Base-by-base conservation (phyloP, 345 rosid genomes). In the Durio zibethinus region DNA sequence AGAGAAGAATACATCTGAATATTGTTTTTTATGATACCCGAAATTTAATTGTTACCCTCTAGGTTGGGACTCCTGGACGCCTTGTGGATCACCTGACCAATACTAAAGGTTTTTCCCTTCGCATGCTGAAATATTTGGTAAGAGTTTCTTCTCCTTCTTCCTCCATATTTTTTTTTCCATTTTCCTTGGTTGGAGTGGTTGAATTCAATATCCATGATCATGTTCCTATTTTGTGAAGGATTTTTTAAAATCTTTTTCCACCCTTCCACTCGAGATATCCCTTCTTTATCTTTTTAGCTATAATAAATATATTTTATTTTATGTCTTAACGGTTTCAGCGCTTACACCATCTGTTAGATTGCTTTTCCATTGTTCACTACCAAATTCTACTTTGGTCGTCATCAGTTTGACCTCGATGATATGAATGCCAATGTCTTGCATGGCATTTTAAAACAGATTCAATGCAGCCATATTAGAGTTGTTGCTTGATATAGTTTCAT, bases 11-110 rank as follows among this genome's bases (percentile, higher is more conserved):
- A 45, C 23, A 45, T 47, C 23, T 31, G 43, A 31, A 18, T 50
- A 36, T 72, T 45, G 16, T 47, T 4, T 47, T 70, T 25, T 29
- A 10, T 20, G 15, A 48, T 69, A 23, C n/a, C 29, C 65, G 62
- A n/a, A 14, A 27, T 38, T 73, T 73, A 48, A 20, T 59, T 29
- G 38, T 38, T 73, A 6, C 77, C 40, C 47, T 79, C 25, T 78
- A 93, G 99, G 98, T 93, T 82, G 99, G 86, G 42, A 96, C 99
- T 11, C 99, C 98, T 79, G 98, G 97, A 66, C 97, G 98, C 60
- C 91, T 96, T 25, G 78, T 91, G 85, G 99, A 96, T 85, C 99
- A 96, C 77, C 72, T 96, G 81, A 78, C 89, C 59, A 91, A 90
- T 83, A 92, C 98, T 6, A 96, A 96, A 84, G 97, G 99, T 3